Percentiles rank a stretch among this genome's conserved stretches.
phyloP scores from a whole-genome alignment of 2,329 filamentous ascomycete species.

The Aspergillus fischeri region DNA sequence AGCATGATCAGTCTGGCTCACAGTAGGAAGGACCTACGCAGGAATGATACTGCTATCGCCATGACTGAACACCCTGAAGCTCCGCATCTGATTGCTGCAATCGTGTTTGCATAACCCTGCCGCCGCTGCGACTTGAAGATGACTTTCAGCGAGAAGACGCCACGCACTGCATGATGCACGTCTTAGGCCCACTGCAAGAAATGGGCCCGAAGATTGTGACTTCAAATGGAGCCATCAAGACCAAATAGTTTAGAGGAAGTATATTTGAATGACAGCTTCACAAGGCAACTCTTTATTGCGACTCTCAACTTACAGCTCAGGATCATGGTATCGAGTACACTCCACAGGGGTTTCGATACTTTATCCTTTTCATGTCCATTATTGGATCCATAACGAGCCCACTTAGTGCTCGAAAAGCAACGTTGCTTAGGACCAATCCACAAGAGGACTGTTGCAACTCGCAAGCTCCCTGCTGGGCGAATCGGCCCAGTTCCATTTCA shows the following conservation, averaged over 20 bases:
- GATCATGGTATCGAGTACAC: background rate
- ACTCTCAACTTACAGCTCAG: background rate
- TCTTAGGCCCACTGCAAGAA: background rate
- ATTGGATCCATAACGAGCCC: background rate
- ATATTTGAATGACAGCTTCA: background rate
- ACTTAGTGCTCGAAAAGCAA: background rate
- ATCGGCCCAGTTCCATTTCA: background rate
- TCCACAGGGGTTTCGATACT: background rate
- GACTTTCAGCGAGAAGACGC: background rate
- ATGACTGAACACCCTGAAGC: background rate
- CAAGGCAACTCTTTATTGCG: background rate
- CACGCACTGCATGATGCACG: background rate
- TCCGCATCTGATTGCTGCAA: background rate
- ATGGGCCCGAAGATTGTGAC: background rate
- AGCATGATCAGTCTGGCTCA: background rate
- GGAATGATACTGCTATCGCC: background rate
- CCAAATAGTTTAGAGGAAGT: background rate
- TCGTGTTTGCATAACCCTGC: background rate
- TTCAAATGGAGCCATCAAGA: background rate
- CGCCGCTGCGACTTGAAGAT: background rate
- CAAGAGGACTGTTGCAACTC: background rate
- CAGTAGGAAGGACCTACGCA: slow-evolving; percentile 2
- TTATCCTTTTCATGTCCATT: background rate
- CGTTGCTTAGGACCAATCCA: background rate
- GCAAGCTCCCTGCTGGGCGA: background rate